phyloP scores from a whole-genome alignment of 345 rosid species.

The Trapa bicornis region DNA sequence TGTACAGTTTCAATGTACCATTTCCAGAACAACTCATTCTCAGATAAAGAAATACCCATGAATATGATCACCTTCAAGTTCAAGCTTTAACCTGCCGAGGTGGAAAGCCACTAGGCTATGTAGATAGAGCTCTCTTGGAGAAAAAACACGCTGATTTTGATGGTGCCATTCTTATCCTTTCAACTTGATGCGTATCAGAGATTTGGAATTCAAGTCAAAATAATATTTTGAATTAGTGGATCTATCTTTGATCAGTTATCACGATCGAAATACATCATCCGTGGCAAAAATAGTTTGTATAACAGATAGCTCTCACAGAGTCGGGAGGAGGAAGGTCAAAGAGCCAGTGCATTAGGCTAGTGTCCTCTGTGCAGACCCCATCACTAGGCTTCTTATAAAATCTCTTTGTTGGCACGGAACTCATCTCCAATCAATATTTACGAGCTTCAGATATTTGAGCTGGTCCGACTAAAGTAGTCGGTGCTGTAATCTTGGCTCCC shows the following conservation, averaged over 20 bases:
- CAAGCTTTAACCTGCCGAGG: too few species aligned
- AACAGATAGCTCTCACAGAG: not conserved
- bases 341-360: too few species aligned
- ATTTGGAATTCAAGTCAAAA: not conserved
- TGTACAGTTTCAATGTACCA: conserved; percentile 3
- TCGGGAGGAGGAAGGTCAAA: not conserved
- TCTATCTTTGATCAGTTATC: not conserved
- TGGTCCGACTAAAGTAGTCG: conserved; percentile 39
- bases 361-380: too few species aligned
- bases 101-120: too few species aligned
- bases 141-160: too few species aligned
- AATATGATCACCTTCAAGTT: too few species aligned
- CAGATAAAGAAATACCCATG: not conserved
- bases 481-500: conserved; percentile 74
- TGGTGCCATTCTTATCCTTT: too few species aligned
- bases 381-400: not conserved
- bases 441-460: conserved; percentile 21
- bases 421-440: conserved; percentile 19
- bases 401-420: conserved; percentile 10
- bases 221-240: not conserved
- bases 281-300: not conserved
- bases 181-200: not conserved
- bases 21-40: not conserved
- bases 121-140: too few species aligned
- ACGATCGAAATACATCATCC: not conserved